phyloP scores from a whole-genome alignment of 2,329 filamentous ascomycete species.

The Aureobasidium sp. region DNA sequence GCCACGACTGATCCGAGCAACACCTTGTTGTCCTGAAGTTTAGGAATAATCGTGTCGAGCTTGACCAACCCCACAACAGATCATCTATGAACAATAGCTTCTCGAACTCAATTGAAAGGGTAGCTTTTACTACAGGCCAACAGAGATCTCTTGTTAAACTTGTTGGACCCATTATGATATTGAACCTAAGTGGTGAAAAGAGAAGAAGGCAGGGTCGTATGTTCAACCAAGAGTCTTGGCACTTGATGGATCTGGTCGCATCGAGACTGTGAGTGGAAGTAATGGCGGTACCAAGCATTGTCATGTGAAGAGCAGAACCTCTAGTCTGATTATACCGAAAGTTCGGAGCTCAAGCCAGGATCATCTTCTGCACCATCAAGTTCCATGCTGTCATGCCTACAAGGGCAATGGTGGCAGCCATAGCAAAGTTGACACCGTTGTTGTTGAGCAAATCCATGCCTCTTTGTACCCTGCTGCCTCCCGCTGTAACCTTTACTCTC shows the following conservation, averaged over 20 bases:
- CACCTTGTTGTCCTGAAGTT: too few species aligned
- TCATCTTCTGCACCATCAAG: neutral
- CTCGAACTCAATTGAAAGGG: too few species aligned
- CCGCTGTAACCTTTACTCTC: conserved; percentile 40
- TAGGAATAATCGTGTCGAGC: too few species aligned
- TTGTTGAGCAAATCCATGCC: conserved; percentile 78
- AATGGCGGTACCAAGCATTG: neutral
- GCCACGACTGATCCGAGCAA: too few species aligned
- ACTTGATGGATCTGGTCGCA: neutral
- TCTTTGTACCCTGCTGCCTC: conserved; percentile 46
- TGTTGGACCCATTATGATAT: neutral
- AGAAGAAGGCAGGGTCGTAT: neutral
- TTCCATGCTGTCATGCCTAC: conserved; percentile 25
- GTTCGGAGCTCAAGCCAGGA: neutral
- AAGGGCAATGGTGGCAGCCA: conserved; percentile 74
- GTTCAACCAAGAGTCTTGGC: neutral
- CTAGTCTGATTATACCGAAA: too few species aligned
- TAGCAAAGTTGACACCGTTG: conserved; percentile 89
- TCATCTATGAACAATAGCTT: too few species aligned
- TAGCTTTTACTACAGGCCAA: too few species aligned
- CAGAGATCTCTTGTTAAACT: too few species aligned
- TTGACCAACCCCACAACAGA: neutral
- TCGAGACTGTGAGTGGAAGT: neutral
- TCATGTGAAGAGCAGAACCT: neutral
- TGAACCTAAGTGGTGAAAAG: too few species aligned